phyloP scores from a whole-genome alignment of 2,329 filamentous ascomycete genomes.

The Dothistroma septosporum region DNA sequence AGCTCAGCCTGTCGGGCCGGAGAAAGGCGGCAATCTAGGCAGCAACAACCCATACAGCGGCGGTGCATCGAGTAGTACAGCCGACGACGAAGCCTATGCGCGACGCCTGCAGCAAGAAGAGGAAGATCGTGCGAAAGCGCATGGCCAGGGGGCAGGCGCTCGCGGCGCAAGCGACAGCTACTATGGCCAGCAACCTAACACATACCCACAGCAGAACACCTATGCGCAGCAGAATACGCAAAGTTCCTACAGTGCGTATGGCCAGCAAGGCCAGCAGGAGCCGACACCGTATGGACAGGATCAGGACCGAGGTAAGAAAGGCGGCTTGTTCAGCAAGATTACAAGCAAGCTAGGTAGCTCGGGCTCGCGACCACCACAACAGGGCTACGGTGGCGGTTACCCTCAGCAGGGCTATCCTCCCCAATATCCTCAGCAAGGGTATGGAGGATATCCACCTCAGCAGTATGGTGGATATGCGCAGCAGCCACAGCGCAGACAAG shows the following conservation, averaged over 20 bases:
- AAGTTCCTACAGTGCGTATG: constrained; percentile 31
- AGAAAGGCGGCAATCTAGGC: constrained; percentile 48
- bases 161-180: constrained; percentile 47
- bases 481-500: constrained; percentile 43
- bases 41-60: constrained; percentile 67
- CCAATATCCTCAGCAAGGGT: constrained; percentile 30
- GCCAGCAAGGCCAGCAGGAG: constrained; percentile 7
- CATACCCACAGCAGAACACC: constrained; percentile 14
- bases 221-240: constrained; percentile 11
- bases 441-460: constrained; percentile 33
- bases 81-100: constrained; percentile 70
- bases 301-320: constrained; percentile 41
- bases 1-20: constrained; percentile 39
- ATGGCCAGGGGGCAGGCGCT: constrained; percentile 14
- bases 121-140: constrained; percentile 51
- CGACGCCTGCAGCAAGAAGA: constrained; percentile 80
- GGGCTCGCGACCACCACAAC: constrained; percentile 18
- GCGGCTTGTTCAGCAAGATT: constrained; percentile 50
- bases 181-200: constrained; percentile 34
- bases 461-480: constrained; percentile 30
- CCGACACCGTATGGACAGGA: constrained; percentile 13
- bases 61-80: constrained; percentile 10
- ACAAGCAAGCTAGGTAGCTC: constrained; percentile 43
- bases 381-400: constrained; percentile 30
- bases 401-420: constrained; percentile 10